Percentiles rank a stretch among this genome's conserved stretches.
phyloP scores from a whole-genome alignment of 352 stramenopile species.

The Globisporangium nodosum region DNA sequence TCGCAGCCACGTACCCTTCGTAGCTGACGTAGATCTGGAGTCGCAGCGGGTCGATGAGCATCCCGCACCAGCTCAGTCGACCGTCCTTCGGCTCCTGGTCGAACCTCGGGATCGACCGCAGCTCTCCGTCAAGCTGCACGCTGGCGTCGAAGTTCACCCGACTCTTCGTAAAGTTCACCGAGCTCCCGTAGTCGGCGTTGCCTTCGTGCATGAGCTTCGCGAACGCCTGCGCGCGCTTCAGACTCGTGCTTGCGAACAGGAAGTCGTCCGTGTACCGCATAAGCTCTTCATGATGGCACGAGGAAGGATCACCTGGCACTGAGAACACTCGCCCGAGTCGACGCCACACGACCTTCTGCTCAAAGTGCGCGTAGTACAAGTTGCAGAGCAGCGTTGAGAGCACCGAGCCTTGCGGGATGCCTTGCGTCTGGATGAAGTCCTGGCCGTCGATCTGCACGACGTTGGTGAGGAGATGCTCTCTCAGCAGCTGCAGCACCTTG shows the following conservation, averaged over 20 bases:
- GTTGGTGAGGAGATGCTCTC: conserved; percentile 62
- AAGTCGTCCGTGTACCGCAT: conserved; percentile 82
- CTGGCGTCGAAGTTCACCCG: conserved; percentile 49
- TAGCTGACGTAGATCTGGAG: conserved; percentile 77
- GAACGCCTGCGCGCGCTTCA: conserved; percentile 43
- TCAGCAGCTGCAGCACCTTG: conserved; percentile 45
- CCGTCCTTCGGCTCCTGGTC: conserved; percentile 8
- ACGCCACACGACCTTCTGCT: conserved; percentile 50
- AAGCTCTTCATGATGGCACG: conserved; percentile 51
- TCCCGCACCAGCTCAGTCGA: conserved; percentile 57
- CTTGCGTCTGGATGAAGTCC: conserved; percentile 49
- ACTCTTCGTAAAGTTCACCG: conserved; percentile 49
- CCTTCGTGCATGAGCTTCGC: conserved; percentile 53
- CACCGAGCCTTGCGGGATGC: conserved; percentile 79
- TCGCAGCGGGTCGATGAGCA: conserved; percentile 46
- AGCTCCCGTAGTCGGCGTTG: conserved; percentile 59
- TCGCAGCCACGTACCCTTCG: conserved; percentile 44
- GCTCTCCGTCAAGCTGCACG: not conserved
- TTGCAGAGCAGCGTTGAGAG: conserved; percentile 79
- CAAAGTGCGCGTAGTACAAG: conserved; percentile 76
- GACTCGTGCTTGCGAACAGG: conserved; percentile 55
- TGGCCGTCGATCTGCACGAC: conserved; percentile 43
- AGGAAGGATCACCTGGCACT: not conserved
- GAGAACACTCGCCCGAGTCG: conserved; percentile 22
- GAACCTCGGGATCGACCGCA: conserved; percentile 15